These are phyloP conservation scores for Apophysomyces trapeziformis DNA, from an alignment of 371 early-diverging fungal species.

Conservation along the genomic window DNA sequence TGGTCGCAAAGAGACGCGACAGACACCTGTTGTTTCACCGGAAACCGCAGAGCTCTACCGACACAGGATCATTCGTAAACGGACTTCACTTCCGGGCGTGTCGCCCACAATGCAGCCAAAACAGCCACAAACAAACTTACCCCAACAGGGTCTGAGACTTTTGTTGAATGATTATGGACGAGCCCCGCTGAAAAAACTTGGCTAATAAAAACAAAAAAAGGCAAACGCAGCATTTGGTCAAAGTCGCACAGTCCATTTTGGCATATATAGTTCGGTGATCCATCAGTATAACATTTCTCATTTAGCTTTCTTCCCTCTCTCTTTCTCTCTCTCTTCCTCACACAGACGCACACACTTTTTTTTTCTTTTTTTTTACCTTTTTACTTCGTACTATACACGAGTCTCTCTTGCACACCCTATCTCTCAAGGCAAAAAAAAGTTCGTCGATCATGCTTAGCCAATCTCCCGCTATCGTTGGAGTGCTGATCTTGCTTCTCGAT, in stretches of 20 bases:
- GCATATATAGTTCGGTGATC: too few relatives aligned
- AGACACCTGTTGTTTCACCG: slow-evolving; percentile 13
- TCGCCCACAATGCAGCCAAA: slow-evolving; percentile 16
- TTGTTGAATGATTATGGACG: slow-evolving; percentile 29
- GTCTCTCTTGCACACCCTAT: neutral
- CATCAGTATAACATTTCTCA: neutral
- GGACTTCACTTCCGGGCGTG: slow-evolving; percentile 38
- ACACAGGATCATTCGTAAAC: slow-evolving; percentile 46
- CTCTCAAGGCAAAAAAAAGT: too few relatives aligned
- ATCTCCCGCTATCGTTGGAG: slow-evolving; percentile 12
- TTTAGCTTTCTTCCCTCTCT: neutral
- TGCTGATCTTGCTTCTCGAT: slow-evolving; percentile 13
- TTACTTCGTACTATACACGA: neutral
- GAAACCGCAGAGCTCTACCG: slow-evolving; percentile 36
- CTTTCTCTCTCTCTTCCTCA: neutral
- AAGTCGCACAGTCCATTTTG: slow-evolving; percentile 4
- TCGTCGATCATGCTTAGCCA: slow-evolving; percentile 2
- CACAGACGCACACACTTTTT: neutral
- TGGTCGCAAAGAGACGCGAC: slow-evolving; percentile 11
- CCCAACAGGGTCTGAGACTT: slow-evolving; percentile 42
- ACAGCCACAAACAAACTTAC: slow-evolving; percentile 20
- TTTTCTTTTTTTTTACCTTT: too few relatives aligned
- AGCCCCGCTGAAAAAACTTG: slow-evolving; percentile 1
- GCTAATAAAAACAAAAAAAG: slow-evolving; percentile 3
- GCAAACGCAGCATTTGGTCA: neutral